Evolutionary conservation across 345 rosid genomes (phyloP).

Genomic region (Raphanus raphanistrum): DNA sequence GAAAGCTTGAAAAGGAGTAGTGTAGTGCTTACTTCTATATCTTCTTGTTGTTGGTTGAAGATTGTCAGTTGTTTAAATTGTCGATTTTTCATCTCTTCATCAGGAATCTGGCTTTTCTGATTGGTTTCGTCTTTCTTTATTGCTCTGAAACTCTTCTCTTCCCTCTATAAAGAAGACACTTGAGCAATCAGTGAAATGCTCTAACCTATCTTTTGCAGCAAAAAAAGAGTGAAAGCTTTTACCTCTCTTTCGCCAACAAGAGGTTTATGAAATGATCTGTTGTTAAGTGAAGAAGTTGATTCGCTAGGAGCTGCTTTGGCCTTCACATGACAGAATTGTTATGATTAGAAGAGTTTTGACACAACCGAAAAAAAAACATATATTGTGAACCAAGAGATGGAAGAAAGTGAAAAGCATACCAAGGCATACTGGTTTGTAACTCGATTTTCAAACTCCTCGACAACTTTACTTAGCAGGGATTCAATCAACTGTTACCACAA

Average conservation of each 20-base stretch:
- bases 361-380: not conserved
- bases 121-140: slow-evolving; percentile 50
- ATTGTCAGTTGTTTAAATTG: slow-evolving; percentile 52
- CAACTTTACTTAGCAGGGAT: slow-evolving; percentile 82
- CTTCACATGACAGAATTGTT: slow-evolving; percentile 41
- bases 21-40: slow-evolving; percentile 55
- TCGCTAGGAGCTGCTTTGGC: slow-evolving; percentile 50
- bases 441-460: slow-evolving; percentile 83
- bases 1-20: slow-evolving; percentile 7
- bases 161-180: slow-evolving; percentile 45
- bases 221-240: slow-evolving; percentile 21
- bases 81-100: slow-evolving; percentile 54
- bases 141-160: slow-evolving; percentile 52
- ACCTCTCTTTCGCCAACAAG: slow-evolving; percentile 57
- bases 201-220: not conserved
- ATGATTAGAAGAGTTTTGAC: slow-evolving; percentile 15
- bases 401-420: slow-evolving; percentile 49
- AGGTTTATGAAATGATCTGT: slow-evolving; percentile 48
- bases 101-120: slow-evolving; percentile 41
- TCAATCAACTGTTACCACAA: slow-evolving; percentile 70
- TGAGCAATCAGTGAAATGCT: slow-evolving; percentile 12
- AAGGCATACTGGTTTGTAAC: slow-evolving; percentile 60
- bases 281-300: slow-evolving; percentile 39
- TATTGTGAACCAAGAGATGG: slow-evolving; percentile 8
- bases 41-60: slow-evolving; percentile 73